Evolutionary conservation across 2,329 filamentous ascomycete genomes (phyloP).

Genomic region (Cytospora paraplurivora): DNA sequence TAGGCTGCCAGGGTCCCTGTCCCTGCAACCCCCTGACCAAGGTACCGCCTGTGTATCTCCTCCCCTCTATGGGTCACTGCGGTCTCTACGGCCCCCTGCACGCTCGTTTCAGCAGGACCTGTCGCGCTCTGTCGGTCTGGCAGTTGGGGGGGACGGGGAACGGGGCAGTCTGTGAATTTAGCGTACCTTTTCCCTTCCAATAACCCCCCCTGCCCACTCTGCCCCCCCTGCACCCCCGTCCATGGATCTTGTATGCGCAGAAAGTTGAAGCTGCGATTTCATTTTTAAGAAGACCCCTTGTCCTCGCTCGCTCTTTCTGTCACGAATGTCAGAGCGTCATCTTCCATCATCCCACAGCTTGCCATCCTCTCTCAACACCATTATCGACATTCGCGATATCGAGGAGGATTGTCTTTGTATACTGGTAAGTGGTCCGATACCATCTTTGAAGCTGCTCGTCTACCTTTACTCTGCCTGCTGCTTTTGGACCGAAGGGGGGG

Average conservation of each 20-base stretch:
- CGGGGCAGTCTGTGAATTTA: conserved; percentile 4
- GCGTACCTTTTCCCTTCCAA: conserved; percentile 2
- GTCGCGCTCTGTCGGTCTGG: conserved; percentile 26
- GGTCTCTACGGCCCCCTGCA: conserved; percentile 24
- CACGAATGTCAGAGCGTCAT: conserved; percentile 21
- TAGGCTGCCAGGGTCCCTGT: background rate
- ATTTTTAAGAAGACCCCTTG: conserved; percentile 30
- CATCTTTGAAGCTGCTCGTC: background rate
- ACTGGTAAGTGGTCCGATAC: conserved; percentile 5
- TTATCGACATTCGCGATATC: background rate
- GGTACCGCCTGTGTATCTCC: conserved; percentile 26
- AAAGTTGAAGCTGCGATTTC: conserved; percentile 18
- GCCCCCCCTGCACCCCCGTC: background rate
- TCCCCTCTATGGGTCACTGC: background rate
- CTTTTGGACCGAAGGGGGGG: background rate
- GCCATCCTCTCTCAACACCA: conserved; percentile 14
- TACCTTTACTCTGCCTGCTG: background rate
- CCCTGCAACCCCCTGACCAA: conserved; percentile 17
- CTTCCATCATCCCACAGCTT: conserved; percentile 12
- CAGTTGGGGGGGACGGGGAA: conserved; percentile 18
- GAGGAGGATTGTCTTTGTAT: background rate
- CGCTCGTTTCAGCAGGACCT: conserved; percentile 26
- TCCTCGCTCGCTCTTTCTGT: conserved; percentile 26
- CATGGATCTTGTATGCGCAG: background rate
- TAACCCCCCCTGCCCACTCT: background rate